Evolutionary conservation across 176 grass and related monocot genomes (phyloP), one percentile per base, ranked within the genome.

Genomic region (Saccharum officinarum): DNA sequence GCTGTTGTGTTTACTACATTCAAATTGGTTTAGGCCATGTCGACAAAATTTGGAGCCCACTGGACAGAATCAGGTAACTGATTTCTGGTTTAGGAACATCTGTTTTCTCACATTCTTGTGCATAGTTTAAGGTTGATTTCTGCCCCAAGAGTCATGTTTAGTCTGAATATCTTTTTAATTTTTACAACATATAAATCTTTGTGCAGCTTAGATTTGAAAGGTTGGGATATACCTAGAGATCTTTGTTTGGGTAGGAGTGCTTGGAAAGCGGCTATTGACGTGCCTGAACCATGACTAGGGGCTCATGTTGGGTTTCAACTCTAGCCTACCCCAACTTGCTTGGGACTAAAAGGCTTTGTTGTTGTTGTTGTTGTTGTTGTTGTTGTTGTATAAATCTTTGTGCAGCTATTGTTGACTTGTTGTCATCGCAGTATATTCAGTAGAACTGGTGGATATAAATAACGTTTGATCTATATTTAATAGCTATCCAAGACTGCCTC

Each of bases 111-210:
- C 36, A 16, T 31, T 61, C 16, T 86, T 76, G 38, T 82, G 25
- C 57, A 69, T 71, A 4, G 3, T 4, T 23, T 69, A 39, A 69
- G 59, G 17, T 79, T 83, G 47, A 50, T 20, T 77, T 46, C n/a
- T 74, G 10, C 63, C 18, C 62, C 23, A 11, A 31, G 47, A 80
- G 17, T 68, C 49, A 34, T 36, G 46, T 83, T 67, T 71, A 38
- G 44, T 47, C 8, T 80, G 37, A 86, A 86, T 33, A 47, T 42
- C 5, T 80, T 59, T 76, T 57, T 3, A 41, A 75, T 59, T 26
- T 75, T 39, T 77, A 26, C 34, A 28, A 25, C 0, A 0, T 30
- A 49, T 23, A 18, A 59, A 59, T 59, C 55, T 67, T 73, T 79
- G 26, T 79, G 15, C 45, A 75, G 28, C 45, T 39, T 28, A 28